These are phyloP conservation scores for Microdochium trichocladiopsis DNA, from an alignment of 2,329 filamentous ascomycete species.

Conservation along the genomic window DNA sequence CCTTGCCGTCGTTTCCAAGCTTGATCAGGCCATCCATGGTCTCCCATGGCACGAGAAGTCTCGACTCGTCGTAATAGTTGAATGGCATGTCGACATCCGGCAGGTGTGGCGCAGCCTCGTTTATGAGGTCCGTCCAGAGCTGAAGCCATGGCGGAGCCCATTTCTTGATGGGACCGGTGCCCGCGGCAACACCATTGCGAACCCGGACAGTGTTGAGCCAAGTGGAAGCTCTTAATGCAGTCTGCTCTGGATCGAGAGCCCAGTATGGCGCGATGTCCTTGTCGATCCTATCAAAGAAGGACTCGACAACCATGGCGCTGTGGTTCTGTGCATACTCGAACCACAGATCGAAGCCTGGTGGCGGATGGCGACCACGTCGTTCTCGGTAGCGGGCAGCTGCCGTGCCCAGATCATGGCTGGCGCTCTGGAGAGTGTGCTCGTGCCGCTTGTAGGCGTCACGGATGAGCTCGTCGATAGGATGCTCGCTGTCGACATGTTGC, in stretches of 20 bases:
- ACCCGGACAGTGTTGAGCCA: constrained; percentile 38
- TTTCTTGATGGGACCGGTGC: constrained; percentile 24
- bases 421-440: not conserved
- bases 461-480: not conserved
- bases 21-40: constrained; percentile 42
- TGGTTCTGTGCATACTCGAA: constrained; percentile 42
- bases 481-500: not conserved
- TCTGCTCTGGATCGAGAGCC: constrained; percentile 38
- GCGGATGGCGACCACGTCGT: constrained; percentile 51
- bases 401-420: not conserved
- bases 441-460: not conserved
- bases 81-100: constrained; percentile 63
- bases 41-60: constrained; percentile 54
- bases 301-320: constrained; percentile 49
- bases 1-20: constrained; percentile 35
- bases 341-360: constrained; percentile 55
- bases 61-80: constrained; percentile 57
- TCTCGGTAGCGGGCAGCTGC: constrained; percentile 48
- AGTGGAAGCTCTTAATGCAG: constrained; percentile 27
- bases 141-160: constrained; percentile 35
- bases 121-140: constrained; percentile 41
- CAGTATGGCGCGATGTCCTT: constrained; percentile 56
- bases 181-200: constrained; percentile 30
- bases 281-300: constrained; percentile 58
- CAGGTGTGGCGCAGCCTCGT: constrained; percentile 42